These are phyloP conservation scores for Thermochaetoides dissita DNA, from an alignment of 2,329 filamentous ascomycete genomes.

Conservation along the genomic window DNA sequence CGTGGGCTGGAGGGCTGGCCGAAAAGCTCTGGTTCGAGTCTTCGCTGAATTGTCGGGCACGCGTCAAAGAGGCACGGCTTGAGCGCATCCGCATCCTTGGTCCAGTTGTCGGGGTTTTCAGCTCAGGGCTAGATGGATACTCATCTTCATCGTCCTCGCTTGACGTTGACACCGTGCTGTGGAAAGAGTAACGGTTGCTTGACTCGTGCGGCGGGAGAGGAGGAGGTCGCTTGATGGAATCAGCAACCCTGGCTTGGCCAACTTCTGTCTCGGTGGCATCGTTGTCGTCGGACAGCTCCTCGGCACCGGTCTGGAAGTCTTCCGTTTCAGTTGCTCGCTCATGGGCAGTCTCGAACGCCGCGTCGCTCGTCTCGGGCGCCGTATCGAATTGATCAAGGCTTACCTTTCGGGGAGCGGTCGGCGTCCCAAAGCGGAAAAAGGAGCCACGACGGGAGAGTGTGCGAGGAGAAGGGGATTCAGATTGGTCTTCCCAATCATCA, in stretches of 20 bases:
- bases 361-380: slow-evolving; percentile 60
- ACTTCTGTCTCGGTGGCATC: slow-evolving; percentile 68
- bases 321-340: slow-evolving; percentile 81
- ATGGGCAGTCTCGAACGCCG: slow-evolving; percentile 54
- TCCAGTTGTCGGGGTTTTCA: slow-evolving; percentile 50
- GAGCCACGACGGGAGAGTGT: slow-evolving; percentile 19
- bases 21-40: slow-evolving; percentile 46
- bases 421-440: no score
- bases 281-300: slow-evolving; percentile 63
- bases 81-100: slow-evolving; percentile 58
- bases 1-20: slow-evolving; percentile 38
- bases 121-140: slow-evolving; percentile 34
- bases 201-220: slow-evolving; percentile 30
- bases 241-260: slow-evolving; percentile 32
- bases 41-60: slow-evolving; percentile 48
- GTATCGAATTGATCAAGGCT: slow-evolving; percentile 49
- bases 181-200: slow-evolving; percentile 53
- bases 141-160: slow-evolving; percentile 64
- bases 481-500: slow-evolving; percentile 79
- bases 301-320: slow-evolving; percentile 85
- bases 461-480: slow-evolving; percentile 42
- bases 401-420: no score
- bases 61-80: slow-evolving; percentile 45
- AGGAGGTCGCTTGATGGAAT: slow-evolving; percentile 28
- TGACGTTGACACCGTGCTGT: slow-evolving; percentile 82